Evolutionary conservation across 1,284 basidiomycete species (phyloP).

Genomic region (Moniliophthora roreri): DNA sequence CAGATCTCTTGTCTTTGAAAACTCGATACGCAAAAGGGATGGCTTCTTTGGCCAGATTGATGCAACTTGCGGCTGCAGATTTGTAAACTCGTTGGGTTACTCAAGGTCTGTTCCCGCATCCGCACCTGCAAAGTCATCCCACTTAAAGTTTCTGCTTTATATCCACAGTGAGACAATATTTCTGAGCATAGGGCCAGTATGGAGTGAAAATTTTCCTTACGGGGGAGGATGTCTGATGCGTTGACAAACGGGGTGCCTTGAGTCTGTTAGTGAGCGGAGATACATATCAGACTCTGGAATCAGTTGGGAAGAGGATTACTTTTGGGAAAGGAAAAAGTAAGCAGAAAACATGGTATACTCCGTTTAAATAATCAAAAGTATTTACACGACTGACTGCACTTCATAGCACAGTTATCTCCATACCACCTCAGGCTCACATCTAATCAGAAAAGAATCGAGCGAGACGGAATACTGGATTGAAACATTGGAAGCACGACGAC

Average conservation of each 20-base stretch:
- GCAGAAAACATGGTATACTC: constrained; percentile 43
- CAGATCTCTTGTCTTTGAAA: constrained; percentile 4
- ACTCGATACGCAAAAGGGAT: constrained; percentile 6
- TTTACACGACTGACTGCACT: constrained; percentile 6
- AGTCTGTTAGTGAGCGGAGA: constrained; percentile 14
- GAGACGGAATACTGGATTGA: constrained; percentile 35
- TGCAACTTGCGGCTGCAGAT: neutral
- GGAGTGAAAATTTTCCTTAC: neutral
- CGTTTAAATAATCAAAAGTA: neutral
- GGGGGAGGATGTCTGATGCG: constrained; percentile 17
- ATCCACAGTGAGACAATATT: constrained; percentile 5
- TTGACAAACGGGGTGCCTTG: constrained; percentile 13
- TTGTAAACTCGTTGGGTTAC: constrained; percentile 2
- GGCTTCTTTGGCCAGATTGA: constrained; percentile 4
- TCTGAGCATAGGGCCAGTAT: constrained; percentile 3
- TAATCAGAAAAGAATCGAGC: constrained; percentile 30
- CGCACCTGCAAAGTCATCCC: neutral
- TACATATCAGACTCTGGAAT: constrained; percentile 14
- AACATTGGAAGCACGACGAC: constrained; percentile 39
- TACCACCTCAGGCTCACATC: constrained; percentile 38
- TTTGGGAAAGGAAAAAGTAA: constrained; percentile 13
- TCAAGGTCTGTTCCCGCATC: neutral
- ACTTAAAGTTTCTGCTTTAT: neutral
- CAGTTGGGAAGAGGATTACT: constrained; percentile 11
- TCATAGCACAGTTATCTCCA: constrained; percentile 38